These are phyloP conservation scores for Cymbopogon flexuosus DNA, from an alignment of 202 grass and related monocot genomes.

Conservation along the genomic window DNA sequence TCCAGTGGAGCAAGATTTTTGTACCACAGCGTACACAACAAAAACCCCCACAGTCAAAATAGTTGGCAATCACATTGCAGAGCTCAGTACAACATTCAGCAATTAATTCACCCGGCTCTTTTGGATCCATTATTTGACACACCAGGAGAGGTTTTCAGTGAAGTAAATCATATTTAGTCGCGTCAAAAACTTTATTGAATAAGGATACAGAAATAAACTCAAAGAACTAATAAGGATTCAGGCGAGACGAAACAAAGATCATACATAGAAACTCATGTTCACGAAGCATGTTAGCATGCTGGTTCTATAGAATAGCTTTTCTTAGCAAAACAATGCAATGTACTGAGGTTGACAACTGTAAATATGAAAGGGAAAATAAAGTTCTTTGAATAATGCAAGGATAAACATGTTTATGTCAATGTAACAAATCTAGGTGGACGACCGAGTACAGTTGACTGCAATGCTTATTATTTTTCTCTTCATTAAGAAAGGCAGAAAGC, in stretches of 20 bases:
- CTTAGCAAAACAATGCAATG: not conserved
- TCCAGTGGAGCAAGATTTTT: not conserved
- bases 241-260: not conserved
- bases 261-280: not conserved
- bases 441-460: not conserved
- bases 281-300: not conserved
- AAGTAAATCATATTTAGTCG: not conserved
- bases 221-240: not conserved
- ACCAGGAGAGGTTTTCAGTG: not conserved
- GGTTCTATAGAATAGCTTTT: not conserved
- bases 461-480: not conserved
- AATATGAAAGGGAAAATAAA: not conserved
- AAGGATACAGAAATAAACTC: not conserved
- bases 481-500: not conserved
- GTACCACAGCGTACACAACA: not conserved
- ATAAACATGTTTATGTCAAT: not conserved
- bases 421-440: not conserved
- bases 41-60: not conserved
- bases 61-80: slow-evolving; percentile 9
- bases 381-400: not conserved
- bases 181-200: not conserved
- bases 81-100: not conserved
- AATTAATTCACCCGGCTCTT: not conserved
- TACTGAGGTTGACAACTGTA: not conserved
- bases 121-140: not conserved